Evolutionary conservation across 441 rosid genomes (phyloP).

Genomic region (Geranium incanum): DNA sequence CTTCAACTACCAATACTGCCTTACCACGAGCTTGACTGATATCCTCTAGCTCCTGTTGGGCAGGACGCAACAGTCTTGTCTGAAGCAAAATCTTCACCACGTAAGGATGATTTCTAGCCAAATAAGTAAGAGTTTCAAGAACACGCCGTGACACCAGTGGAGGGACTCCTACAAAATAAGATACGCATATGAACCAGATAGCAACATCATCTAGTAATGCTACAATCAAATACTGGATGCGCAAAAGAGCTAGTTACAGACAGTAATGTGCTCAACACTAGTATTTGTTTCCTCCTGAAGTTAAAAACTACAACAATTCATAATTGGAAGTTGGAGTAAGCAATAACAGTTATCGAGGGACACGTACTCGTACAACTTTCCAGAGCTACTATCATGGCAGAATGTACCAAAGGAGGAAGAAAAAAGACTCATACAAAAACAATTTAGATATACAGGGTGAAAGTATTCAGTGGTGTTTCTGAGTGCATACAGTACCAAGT

Average conservation of each 20-base stretch:
- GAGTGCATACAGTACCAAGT: background rate
- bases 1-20: slow-evolving; percentile 54
- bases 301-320: no score
- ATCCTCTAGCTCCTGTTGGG: slow-evolving; percentile 30
- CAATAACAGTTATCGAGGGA: background rate
- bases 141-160: slow-evolving; percentile 87
- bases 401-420: background rate
- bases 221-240: slow-evolving; percentile 4
- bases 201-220: background rate
- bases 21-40: slow-evolving; percentile 56
- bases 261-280: background rate
- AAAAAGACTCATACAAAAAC: no score
- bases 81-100: slow-evolving; percentile 80
- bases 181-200: background rate
- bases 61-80: slow-evolving; percentile 48
- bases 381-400: background rate
- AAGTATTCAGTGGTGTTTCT: background rate
- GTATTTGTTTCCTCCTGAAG: background rate
- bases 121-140: slow-evolving; percentile 76
- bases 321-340: background rate
- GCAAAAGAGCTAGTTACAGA: background rate
- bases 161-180: slow-evolving; percentile 61
- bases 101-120: slow-evolving; percentile 77
- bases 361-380: background rate
- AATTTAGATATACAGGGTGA: background rate